These are phyloP conservation scores for Bruguiera sexangula DNA, from an alignment of 345 rosid genomes.

Conservation along the genomic window DNA sequence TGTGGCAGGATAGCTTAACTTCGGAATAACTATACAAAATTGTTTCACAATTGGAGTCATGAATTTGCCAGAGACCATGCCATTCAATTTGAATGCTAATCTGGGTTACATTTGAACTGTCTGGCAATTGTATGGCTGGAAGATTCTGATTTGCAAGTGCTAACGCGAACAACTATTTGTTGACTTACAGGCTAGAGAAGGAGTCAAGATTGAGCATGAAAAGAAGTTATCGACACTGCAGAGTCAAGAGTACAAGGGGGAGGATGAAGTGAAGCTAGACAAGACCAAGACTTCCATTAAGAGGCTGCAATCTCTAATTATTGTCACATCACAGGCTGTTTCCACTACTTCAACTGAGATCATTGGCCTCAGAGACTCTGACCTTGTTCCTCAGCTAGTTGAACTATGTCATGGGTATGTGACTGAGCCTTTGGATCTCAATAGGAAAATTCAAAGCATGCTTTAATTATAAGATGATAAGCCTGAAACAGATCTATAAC, in stretches of 20 bases:
- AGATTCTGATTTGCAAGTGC: background rate
- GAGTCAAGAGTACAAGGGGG: slow-evolving; percentile 93
- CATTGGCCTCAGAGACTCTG: slow-evolving; percentile 69
- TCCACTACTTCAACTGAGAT: slow-evolving; percentile 84
- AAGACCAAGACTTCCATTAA: slow-evolving; percentile 77
- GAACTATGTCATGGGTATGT: slow-evolving; percentile 87
- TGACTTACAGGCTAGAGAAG: slow-evolving; percentile 69
- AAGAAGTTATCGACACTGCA: slow-evolving; percentile 79
- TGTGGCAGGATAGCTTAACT: background rate
- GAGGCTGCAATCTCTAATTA: slow-evolving; percentile 68
- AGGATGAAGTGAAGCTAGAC: slow-evolving; percentile 72
- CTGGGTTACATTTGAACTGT: no score
- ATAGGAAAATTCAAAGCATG: no score
- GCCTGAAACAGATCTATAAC: no score
- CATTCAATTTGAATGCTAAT: no score
- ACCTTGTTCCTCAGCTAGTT: slow-evolving; percentile 89
- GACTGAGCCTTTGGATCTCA: background rate
- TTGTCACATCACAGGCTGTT: slow-evolving; percentile 85
- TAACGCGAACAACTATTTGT: slow-evolving; percentile 9
- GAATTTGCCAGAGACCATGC: background rate
- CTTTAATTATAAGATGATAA: no score
- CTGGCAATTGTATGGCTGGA: background rate
- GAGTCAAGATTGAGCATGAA: slow-evolving; percentile 81
- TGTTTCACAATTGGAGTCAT: no score
- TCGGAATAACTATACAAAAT: no score